Conservation (phyloP, 768 basidiomycete genomes). For the Boletus reticuloceps region DNA sequence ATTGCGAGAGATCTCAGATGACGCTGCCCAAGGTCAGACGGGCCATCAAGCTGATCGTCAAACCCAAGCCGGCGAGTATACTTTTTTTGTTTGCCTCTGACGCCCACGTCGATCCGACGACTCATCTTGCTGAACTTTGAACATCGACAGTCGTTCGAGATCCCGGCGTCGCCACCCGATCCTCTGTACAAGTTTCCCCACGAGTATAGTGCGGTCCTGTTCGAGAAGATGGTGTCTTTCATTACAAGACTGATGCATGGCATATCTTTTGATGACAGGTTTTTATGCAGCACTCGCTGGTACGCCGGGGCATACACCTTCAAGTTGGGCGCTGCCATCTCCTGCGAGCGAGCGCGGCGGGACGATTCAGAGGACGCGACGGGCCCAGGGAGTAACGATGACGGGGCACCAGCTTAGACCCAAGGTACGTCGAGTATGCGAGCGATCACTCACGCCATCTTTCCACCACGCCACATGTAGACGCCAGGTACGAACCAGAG, state of each 20-base stretch:
- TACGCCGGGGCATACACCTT: slow-evolving; percentile 14
- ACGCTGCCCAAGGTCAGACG: slow-evolving; percentile 14
- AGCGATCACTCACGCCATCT: no score
- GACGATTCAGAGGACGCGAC: not conserved
- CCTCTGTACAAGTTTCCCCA: slow-evolving; percentile 26
- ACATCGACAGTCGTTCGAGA: slow-evolving; percentile 21
- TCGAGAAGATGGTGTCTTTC: not conserved
- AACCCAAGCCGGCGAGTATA: slow-evolving; percentile 29
- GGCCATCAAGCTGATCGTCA: slow-evolving; percentile 23
- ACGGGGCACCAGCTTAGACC: not conserved
- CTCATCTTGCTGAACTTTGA: not conserved
- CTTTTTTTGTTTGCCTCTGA: not conserved
- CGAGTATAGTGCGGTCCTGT: slow-evolving; percentile 15
- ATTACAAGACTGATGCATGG: not conserved
- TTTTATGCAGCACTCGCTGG: slow-evolving; percentile 22
- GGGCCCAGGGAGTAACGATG: not conserved
- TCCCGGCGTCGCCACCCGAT: slow-evolving; percentile 25
- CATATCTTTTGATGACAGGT: slow-evolving; percentile 7
- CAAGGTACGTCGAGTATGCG: not conserved
- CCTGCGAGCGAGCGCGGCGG: not conserved
- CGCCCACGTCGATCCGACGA: not conserved
- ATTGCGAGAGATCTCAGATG: not conserved
- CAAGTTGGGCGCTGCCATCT: not conserved
- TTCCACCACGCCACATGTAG: no score
- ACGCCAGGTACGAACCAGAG: not conserved